Percentiles rank a stretch among this genome's conserved stretches.
phyloP scores from a whole-genome alignment of 352 stramenopile genomes.

The Phytophthora quininea region DNA sequence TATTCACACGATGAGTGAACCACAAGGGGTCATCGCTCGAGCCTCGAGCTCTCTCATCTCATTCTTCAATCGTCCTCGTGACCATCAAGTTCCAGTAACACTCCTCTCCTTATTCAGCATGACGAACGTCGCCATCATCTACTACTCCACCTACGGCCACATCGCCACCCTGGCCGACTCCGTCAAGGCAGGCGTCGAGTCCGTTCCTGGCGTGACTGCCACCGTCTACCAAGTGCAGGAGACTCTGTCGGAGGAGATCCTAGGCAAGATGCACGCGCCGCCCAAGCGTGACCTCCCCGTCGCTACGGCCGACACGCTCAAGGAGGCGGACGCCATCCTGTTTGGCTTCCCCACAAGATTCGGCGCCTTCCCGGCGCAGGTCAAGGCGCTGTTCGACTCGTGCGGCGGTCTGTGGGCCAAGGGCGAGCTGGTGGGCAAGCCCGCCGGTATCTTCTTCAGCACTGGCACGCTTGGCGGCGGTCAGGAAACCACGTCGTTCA shows the following conservation, averaged over 20 bases:
- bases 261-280: slow-evolving; percentile 19
- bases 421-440: slow-evolving; percentile 30
- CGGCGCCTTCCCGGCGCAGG: slow-evolving; percentile 32
- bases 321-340: slow-evolving; percentile 34
- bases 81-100: slow-evolving; percentile 8
- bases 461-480: slow-evolving; percentile 31
- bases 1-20: too few species aligned
- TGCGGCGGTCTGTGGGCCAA: slow-evolving; percentile 27
- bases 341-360: slow-evolving; percentile 38
- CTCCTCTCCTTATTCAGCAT: slow-evolving; percentile 13
- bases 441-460: slow-evolving; percentile 37
- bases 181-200: slow-evolving; percentile 29
- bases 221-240: slow-evolving; percentile 2
- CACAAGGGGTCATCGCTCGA: too few species aligned
- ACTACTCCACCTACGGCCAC: slow-evolving; percentile 39
- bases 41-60: background rate
- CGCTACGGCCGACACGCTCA: slow-evolving; percentile 26
- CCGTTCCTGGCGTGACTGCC: slow-evolving; percentile 26
- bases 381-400: slow-evolving; percentile 36
- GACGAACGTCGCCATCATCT: slow-evolving; percentile 36
- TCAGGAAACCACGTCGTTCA: slow-evolving; percentile 35
- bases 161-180: slow-evolving; percentile 23
- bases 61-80: slow-evolving; percentile 14
- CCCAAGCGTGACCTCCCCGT: slow-evolving; percentile 36
- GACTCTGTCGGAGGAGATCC: slow-evolving; percentile 1